Conservation (phyloP, 305 asterid genomes). For the Nicotiana rustica region DNA sequence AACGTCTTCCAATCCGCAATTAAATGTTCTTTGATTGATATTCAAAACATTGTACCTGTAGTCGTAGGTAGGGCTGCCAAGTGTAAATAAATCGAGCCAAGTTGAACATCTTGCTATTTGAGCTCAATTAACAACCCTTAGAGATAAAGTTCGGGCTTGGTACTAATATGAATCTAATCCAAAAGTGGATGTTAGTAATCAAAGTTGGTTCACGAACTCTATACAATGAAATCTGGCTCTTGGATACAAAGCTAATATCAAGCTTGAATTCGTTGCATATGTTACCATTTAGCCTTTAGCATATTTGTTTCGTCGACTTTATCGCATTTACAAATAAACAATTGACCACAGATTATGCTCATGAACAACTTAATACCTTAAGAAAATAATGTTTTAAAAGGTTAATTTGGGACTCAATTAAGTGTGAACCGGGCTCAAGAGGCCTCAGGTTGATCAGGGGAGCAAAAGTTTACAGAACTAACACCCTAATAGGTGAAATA, state of each 20-base stretch:
- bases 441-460: not conserved
- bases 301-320: too few relatives aligned
- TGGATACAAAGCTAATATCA: not conserved
- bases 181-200: not conserved
- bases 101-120: slow-evolving; percentile 5
- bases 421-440: not conserved
- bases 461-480: not conserved
- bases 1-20: slow-evolving; percentile 7
- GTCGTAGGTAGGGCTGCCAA: not conserved
- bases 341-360: not conserved
- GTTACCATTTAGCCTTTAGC: not conserved
- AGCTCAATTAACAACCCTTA: not conserved
- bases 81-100: not conserved
- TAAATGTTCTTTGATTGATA: not conserved
- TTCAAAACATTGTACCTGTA: slow-evolving; percentile 3
- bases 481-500: not conserved
- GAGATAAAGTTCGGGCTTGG: not conserved
- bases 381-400: not conserved
- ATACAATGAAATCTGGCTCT: not conserved
- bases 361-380: not conserved
- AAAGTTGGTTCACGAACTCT: not conserved
- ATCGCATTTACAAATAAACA: too few relatives aligned
- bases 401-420: not conserved
- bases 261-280: not conserved
- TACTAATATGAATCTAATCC: not conserved